Conservation (phyloP, 139 green algal genomes). For the Chlamydomonas eustigma region DNA sequence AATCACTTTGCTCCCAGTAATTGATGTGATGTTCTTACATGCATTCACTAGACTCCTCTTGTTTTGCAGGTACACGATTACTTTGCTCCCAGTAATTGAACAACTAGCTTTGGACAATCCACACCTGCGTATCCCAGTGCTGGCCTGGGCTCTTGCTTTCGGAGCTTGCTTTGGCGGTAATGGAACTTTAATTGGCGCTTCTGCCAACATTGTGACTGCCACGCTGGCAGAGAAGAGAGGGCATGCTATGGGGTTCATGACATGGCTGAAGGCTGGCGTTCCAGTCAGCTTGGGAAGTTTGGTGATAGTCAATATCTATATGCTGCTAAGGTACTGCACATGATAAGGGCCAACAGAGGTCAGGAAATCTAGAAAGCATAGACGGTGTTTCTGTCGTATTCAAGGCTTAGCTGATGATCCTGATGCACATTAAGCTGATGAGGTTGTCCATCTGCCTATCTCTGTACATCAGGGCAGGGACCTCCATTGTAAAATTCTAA, state of each 20-base stretch:
- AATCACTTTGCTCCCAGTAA: no score
- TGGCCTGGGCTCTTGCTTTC: slow-evolving; percentile 17
- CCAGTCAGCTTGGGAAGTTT: slow-evolving; percentile 21
- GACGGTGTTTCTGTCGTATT: no score
- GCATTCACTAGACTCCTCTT: neutral
- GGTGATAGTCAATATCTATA: slow-evolving; percentile 24
- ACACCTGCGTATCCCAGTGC: neutral
- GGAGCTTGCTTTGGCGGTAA: slow-evolving; percentile 39
- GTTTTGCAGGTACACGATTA: slow-evolving; percentile 47
- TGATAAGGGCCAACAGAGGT: no score
- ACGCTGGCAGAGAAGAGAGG: slow-evolving; percentile 14
- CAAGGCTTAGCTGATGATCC: no score
- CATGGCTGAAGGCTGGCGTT: slow-evolving; percentile 22
- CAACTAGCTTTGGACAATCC: slow-evolving; percentile 23
- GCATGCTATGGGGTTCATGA: slow-evolving; percentile 17
- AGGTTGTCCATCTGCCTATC: no score
- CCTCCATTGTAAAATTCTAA: no score
- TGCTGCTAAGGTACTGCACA: slow-evolving; percentile 15
- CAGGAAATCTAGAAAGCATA: no score
- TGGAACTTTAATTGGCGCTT: slow-evolving; percentile 31
- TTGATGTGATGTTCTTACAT: no score
- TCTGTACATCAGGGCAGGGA: no score
- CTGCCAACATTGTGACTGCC: slow-evolving; percentile 34
- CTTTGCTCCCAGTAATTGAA: slow-evolving; percentile 45
- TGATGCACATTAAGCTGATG: no score